Evolutionary conservation across 331 rosid genomes (phyloP).

Genomic region (Rhamnella rubrinervis): DNA sequence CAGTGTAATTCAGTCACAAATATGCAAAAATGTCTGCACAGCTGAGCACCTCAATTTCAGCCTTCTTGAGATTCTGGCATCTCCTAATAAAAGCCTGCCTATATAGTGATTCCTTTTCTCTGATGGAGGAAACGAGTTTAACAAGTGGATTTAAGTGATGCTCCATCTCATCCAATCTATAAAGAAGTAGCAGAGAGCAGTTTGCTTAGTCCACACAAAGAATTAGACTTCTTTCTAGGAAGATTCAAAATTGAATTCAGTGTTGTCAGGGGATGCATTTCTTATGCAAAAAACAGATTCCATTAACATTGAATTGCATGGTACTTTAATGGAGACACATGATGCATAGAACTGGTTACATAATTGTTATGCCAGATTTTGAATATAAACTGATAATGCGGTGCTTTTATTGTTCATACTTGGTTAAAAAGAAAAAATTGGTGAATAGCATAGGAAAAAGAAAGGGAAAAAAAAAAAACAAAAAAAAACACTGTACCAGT

Average conservation of each 20-base stretch:
- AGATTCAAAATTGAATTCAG: too few species aligned
- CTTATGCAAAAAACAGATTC: too few species aligned
- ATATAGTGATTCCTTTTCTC: constrained; percentile 48
- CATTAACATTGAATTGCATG: too few species aligned
- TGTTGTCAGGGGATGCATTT: too few species aligned
- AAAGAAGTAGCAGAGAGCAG: neutral
- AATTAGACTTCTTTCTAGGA: neutral
- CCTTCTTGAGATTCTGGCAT: constrained; percentile 73
- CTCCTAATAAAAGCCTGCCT: constrained; percentile 62
- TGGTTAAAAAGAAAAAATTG: neutral
- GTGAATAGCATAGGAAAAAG: too few species aligned
- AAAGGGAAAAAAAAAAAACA: too few species aligned
- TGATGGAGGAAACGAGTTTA: constrained; percentile 33
- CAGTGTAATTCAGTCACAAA: neutral
- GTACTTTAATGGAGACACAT: too few species aligned
- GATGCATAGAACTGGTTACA: too few species aligned
- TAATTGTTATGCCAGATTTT: too few species aligned
- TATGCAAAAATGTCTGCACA: neutral
- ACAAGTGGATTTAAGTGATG: constrained; percentile 32
- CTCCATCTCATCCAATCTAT: constrained; percentile 64
- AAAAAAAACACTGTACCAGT: too few species aligned
- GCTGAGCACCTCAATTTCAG: constrained; percentile 70
- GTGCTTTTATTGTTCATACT: too few species aligned
- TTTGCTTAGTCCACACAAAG: constrained; percentile 5
- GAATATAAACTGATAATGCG: neutral